phyloP scores from a whole-genome alignment of 1,139 yeast species.

The Candida dubliniensis region DNA sequence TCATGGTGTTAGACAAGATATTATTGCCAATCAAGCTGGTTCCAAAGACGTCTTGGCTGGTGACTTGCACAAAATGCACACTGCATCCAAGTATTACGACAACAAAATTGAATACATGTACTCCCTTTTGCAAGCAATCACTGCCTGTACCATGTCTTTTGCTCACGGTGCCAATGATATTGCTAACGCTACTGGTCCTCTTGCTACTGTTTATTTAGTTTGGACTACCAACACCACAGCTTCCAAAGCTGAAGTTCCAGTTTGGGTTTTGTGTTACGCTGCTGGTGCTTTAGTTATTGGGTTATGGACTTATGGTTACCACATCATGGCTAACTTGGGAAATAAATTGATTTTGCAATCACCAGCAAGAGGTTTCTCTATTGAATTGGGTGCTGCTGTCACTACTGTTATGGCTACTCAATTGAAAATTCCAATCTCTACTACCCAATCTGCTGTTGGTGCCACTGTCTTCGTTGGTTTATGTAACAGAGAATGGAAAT shows the following conservation, averaged over 20 bases:
- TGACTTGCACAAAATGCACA: conserved; percentile 52
- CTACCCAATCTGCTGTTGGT: conserved; percentile 81
- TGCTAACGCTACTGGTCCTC: conserved; percentile 77
- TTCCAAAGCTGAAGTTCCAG: conserved; percentile 59
- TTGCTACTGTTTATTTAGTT: conserved; percentile 61
- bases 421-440: conserved; percentile 68
- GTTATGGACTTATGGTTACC: conserved; percentile 71
- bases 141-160: conserved; percentile 79
- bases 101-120: conserved; percentile 70
- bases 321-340: conserved; percentile 70
- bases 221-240: conserved; percentile 56
- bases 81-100: conserved; percentile 64
- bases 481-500: conserved; percentile 61
- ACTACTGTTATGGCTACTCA: conserved; percentile 78
- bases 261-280: conserved; percentile 71
- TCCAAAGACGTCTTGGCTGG: conserved; percentile 35
- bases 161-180: conserved; percentile 85
- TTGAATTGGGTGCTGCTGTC: conserved; percentile 78
- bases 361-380: conserved; percentile 77
- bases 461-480: conserved; percentile 76
- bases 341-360: conserved; percentile 75
- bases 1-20: conserved; percentile 69
- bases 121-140: conserved; percentile 68
- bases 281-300: conserved; percentile 71
- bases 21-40: conserved; percentile 50